These are phyloP conservation scores for Sophora flavescens DNA, from an alignment of 306 rosid species.

Conservation along the genomic window DNA sequence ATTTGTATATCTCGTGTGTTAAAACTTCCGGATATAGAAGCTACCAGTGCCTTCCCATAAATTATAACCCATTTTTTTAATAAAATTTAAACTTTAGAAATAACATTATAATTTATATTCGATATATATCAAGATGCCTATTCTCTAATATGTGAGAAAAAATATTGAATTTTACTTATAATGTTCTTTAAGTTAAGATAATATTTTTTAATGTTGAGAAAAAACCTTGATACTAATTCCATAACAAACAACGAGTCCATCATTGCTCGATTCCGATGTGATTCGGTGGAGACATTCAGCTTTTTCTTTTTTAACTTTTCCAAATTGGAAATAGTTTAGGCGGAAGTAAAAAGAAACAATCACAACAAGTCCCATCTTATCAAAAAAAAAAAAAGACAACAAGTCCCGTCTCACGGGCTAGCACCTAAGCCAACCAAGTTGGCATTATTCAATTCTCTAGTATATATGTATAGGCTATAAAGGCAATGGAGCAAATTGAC, in stretches of 20 bases:
- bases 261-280: conserved; percentile 1
- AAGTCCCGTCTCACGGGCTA: conserved; percentile 1
- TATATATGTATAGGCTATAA: neutral
- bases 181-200: neutral
- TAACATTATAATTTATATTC: neutral
- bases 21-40: too few species aligned
- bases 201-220: neutral
- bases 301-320: conserved; percentile 7
- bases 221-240: neutral
- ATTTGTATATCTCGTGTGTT: too few species aligned
- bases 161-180: neutral
- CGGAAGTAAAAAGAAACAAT: neutral
- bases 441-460: neutral
- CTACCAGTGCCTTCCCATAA: too few species aligned
- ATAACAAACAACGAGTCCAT: neutral
- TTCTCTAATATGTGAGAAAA: neutral
- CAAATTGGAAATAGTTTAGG: neutral
- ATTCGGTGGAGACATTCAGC: neutral
- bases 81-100: neutral
- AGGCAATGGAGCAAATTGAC: neutral
- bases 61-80: too few species aligned
- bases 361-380: neutral
- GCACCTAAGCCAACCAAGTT: conserved; percentile 36
- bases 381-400: too few species aligned
- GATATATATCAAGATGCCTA: neutral